Base-by-base conservation (phyloP, 768 basidiomycete genomes). In the Rhizopogon vinicolor region DNA sequence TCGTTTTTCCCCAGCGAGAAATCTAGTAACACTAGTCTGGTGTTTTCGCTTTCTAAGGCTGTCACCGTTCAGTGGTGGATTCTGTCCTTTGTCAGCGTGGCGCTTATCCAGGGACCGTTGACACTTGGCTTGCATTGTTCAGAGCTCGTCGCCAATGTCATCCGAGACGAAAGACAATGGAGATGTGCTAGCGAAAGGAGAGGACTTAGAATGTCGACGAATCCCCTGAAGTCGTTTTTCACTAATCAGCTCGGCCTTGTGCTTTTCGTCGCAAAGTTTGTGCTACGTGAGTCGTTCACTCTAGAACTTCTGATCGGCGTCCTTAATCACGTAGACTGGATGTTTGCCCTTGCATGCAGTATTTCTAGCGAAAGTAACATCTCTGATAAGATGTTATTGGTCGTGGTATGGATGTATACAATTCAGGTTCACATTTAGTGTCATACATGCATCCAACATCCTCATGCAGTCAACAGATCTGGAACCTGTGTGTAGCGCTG, bases 371-470 rank as follows among this genome's bases (percentile, higher is more conserved):
- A 60, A 22, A 62, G 50, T 2, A 63, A 63, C 25, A 25, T 25
- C 41, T 54, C 57, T 41, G 9, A 48, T 3, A 58, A 51, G 1
- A 48, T 44, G 18, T 42, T 67, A 40, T 58, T 60, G 16, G 63
- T 68, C 29, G 57, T 59, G 10, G 60, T 69, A 44, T 65, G 56
- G 55, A 70, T 70, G 68, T 70, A 61, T 64, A 58, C 61, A 3
- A 45, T 62, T 25, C 68, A 69, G 60, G 68, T 65, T 33, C 18
- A 49, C 45, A 37, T 22, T 19, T 43, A 57, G 3, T 14, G 29
- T 13, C 5, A 25, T 28, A 37, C 51, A 7, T 12, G 8, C 9
- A 25, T 13, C 18, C 5, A 3, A 43, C 16, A 39, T 5, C n/a
- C 7, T n/a, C 8, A 25, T 10, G 22, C 31, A 28, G 28, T 25